Evolutionary conservation across 2,329 filamentous ascomycete genomes (phyloP).

Genomic region (Clarireedia sp.): DNA sequence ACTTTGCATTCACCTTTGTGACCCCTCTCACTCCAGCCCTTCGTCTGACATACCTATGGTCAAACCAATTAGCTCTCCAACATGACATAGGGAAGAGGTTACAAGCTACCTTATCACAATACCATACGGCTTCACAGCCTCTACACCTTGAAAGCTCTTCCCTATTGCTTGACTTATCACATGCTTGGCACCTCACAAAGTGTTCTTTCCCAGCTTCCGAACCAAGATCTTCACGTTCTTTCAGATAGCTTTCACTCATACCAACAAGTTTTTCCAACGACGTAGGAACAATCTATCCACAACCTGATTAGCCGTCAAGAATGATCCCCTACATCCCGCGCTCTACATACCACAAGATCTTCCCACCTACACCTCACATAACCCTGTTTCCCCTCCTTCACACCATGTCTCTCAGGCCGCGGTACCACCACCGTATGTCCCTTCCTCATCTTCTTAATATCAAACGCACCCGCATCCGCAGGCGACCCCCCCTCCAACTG

Average conservation of each 20-base stretch:
- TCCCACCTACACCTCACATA: constrained; percentile 17
- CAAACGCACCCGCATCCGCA: constrained; percentile 9
- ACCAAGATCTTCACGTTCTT: background rate
- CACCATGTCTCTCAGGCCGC: constrained; percentile 17
- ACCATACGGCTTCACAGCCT: constrained; percentile 25
- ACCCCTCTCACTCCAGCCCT: constrained; percentile 22
- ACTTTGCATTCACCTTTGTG: constrained; percentile 27
- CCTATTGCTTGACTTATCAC: constrained; percentile 12
- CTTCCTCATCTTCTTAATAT: constrained; percentile 21
- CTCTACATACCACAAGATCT: constrained; percentile 11
- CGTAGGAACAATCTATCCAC: constrained; percentile 20
- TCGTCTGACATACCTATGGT: constrained; percentile 23
- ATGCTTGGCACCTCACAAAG: constrained; percentile 18
- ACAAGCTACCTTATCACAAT: constrained; percentile 25
- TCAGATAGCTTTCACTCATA: constrained; percentile 10
- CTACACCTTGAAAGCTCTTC: constrained; percentile 20
- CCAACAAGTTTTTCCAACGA: constrained; percentile 18
- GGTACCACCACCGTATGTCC: constrained; percentile 17
- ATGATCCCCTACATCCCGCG: background rate
- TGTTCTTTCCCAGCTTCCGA: background rate
- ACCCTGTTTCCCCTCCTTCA: constrained; percentile 23
- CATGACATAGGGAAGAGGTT: background rate
- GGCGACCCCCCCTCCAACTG: constrained; percentile 8
- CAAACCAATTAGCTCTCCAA: background rate
- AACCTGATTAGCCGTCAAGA: background rate